Conservation (phyloP, 202 grass and related monocot genomes). For the Eragrostis tef region DNA sequence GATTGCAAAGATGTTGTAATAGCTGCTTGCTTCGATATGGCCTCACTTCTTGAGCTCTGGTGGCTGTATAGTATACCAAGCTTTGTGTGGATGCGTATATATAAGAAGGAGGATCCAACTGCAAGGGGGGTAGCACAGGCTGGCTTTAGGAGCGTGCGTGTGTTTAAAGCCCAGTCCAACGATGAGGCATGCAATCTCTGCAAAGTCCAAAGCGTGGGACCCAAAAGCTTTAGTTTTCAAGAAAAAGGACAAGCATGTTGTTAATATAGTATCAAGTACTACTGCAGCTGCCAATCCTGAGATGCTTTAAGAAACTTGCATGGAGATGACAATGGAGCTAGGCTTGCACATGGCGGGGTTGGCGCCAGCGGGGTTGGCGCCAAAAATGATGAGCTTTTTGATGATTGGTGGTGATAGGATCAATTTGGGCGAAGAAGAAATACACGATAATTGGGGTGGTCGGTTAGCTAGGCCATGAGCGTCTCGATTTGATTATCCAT, state of each 20-base stretch:
- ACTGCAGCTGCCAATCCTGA: neutral
- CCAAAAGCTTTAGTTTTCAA: neutral
- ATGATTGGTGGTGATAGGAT: neutral
- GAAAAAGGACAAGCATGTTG: conserved; percentile 22
- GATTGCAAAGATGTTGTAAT: neutral
- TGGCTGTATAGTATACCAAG: conserved; percentile 11
- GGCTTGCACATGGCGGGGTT: conserved; percentile 54
- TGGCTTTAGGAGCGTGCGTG: conserved; percentile 67
- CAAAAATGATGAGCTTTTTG: conserved; percentile 45
- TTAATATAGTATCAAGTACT: conserved; percentile 14
- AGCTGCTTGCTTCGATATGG: neutral
- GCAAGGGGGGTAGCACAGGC: neutral
- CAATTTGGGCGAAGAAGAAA: neutral
- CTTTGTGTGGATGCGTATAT: conserved; percentile 15
- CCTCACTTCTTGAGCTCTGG: conserved; percentile 16
- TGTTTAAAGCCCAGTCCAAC: conserved; percentile 46
- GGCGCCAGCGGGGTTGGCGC: conserved; percentile 50
- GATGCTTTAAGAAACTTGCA: neutral
- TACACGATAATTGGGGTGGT: conserved; percentile 49
- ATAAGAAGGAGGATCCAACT: conserved; percentile 34
- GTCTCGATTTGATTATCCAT: conserved; percentile 14
- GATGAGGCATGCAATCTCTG: conserved; percentile 47
- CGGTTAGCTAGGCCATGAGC: conserved; percentile 50
- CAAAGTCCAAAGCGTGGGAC: conserved; percentile 41
- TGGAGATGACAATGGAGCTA: conserved; percentile 24